phyloP scores from a whole-genome alignment of 1,284 basidiomycete genomes.

The Lignosus rhinocerotis region DNA sequence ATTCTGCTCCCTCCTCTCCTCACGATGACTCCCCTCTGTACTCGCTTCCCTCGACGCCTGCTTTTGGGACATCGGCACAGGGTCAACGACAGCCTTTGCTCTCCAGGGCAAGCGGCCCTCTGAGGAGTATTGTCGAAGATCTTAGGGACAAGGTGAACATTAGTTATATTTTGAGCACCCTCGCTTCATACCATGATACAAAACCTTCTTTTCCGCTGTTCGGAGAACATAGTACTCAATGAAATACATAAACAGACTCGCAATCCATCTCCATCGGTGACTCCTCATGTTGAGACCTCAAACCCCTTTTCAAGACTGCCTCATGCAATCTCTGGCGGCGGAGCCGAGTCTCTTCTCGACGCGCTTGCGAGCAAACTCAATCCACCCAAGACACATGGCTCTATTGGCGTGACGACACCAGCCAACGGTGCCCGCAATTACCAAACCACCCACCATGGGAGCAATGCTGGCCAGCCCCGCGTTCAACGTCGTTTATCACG shows the following conservation, averaged over 20 bases:
- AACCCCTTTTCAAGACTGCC: constrained; percentile 40
- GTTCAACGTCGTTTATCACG: constrained; percentile 33
- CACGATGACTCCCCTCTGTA: constrained; percentile 33
- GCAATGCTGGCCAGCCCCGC: constrained; percentile 24
- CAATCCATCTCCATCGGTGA: constrained; percentile 38
- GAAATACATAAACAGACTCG: constrained; percentile 36
- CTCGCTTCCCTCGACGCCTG: constrained; percentile 14
- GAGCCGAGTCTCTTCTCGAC: constrained; percentile 26
- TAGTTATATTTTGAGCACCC: not conserved
- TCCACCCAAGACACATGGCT: constrained; percentile 11
- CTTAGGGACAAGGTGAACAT: constrained; percentile 58
- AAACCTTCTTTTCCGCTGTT: too few species aligned
- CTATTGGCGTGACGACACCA: constrained; percentile 11
- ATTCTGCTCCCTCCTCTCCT: constrained; percentile 52
- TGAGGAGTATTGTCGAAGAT: constrained; percentile 77
- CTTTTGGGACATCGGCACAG: constrained; percentile 24
- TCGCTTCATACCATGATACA: too few species aligned
- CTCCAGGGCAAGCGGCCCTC: constrained; percentile 33
- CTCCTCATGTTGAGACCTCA: constrained; percentile 38
- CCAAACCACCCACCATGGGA: constrained; percentile 33
- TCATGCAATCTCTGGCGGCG: constrained; percentile 8
- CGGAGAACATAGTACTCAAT: too few species aligned
- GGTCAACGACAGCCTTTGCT: constrained; percentile 17
- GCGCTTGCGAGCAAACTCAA: constrained; percentile 23
- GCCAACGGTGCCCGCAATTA: constrained; percentile 25